A percentile compares a stretch with the other conserved stretches of the same genome.
These are phyloP conservation scores for Hymenoscyphus scutula DNA, from an alignment of 2,329 filamentous ascomycete species.

Conservation along the genomic window DNA sequence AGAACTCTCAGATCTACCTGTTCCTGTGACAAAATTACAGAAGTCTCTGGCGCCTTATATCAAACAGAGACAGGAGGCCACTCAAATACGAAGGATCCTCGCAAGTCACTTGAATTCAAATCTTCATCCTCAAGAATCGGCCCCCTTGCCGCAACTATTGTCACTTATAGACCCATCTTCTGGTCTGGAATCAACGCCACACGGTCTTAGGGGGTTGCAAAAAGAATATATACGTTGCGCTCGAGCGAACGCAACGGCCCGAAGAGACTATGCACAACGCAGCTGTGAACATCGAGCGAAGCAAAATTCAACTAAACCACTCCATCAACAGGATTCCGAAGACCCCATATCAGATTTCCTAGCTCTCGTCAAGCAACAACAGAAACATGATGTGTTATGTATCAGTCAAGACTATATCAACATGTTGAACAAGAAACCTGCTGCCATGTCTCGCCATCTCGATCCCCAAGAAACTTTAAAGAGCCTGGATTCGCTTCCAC, in stretches of 20 bases:
- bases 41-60: constrained; percentile 51
- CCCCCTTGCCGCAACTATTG: constrained; percentile 39
- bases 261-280: constrained; percentile 43
- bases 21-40: constrained; percentile 42
- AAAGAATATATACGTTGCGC: constrained; percentile 55
- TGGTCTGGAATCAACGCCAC: constrained; percentile 38
- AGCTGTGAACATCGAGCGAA: constrained; percentile 25
- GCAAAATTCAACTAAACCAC: neutral
- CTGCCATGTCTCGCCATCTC: constrained; percentile 50
- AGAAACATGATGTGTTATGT: constrained; percentile 50
- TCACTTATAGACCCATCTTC: constrained; percentile 46
- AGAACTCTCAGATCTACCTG: constrained; percentile 30
- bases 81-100: constrained; percentile 54
- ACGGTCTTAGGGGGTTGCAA: constrained; percentile 46
- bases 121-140: constrained; percentile 37
- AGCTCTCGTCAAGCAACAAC: constrained; percentile 49
- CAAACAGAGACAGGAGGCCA: constrained; percentile 55
- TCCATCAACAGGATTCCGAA: constrained; percentile 15
- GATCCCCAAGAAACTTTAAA: constrained; percentile 33
- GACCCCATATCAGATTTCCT: constrained; percentile 49
- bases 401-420: constrained; percentile 53
- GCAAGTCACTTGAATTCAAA: constrained; percentile 52
- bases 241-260: constrained; percentile 51
- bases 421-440: constrained; percentile 50
- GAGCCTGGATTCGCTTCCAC: constrained; percentile 28